phyloP scores from a whole-genome alignment of 2,329 filamentous ascomycete genomes.

The Aureobasidium musti region DNA sequence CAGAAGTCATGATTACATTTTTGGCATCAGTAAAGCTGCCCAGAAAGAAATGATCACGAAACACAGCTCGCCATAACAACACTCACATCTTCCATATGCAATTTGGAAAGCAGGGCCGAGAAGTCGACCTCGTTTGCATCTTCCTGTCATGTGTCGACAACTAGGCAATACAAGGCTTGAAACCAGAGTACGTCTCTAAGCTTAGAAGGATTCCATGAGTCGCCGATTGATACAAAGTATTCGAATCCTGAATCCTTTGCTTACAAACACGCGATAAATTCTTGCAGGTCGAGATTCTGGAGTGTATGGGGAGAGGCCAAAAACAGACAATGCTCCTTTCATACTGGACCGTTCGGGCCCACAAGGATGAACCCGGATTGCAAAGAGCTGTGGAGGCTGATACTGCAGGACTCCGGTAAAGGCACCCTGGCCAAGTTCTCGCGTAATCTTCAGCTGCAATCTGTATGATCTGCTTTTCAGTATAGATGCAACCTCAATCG shows the following conservation, averaged over 20 bases:
- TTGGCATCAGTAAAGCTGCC: not conserved
- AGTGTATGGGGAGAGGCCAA: not conserved
- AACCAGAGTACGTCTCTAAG: not conserved
- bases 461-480: not conserved
- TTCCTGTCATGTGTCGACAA: not conserved
- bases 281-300: not conserved
- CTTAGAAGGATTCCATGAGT: not conserved
- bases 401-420: not conserved
- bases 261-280: not conserved
- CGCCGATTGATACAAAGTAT: not conserved
- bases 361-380: not conserved
- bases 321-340: not conserved
- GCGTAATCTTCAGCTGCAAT: not conserved
- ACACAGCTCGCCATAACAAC: not conserved
- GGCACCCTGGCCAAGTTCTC: not conserved
- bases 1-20: not conserved
- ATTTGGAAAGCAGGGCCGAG: not conserved
- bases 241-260: not conserved
- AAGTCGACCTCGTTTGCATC: not conserved
- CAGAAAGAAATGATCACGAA: not conserved
- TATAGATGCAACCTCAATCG: not conserved
- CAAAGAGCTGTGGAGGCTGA: not conserved
- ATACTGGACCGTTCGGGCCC: not conserved
- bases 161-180: not conserved
- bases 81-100: not conserved